These are phyloP conservation scores for Saccharum spontaneum DNA, from an alignment of 176 grass and related monocot genomes.

Conservation along the genomic window DNA sequence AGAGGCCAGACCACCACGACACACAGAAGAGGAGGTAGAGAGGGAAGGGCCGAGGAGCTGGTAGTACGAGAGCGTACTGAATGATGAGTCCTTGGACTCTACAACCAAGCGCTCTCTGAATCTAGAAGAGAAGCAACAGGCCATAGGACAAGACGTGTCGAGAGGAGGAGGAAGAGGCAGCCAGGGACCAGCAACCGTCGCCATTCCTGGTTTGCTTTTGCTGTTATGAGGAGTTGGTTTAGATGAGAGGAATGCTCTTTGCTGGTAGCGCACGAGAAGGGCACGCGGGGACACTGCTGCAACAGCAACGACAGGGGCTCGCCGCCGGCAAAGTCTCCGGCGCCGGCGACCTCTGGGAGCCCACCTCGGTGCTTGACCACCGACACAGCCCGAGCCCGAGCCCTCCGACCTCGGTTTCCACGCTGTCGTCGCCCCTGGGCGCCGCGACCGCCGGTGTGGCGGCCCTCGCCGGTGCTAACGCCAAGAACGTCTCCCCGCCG, in stretches of 20 bases:
- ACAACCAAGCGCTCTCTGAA: slow-evolving; percentile 25
- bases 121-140: not conserved
- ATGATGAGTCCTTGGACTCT: slow-evolving; percentile 8
- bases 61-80: slow-evolving; percentile 24
- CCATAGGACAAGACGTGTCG: slow-evolving; percentile 9
- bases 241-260: slow-evolving; percentile 98
- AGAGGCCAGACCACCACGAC: not conserved
- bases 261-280: slow-evolving; percentile 51
- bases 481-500: slow-evolving; percentile 49
- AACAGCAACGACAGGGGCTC: slow-evolving; percentile 21
- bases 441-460: slow-evolving; percentile 64
- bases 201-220: not conserved
- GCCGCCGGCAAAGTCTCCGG: slow-evolving; percentile 31
- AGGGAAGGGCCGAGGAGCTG: not conserved
- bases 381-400: slow-evolving; percentile 73
- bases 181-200: not conserved
- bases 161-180: slow-evolving; percentile 15
- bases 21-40: slow-evolving; percentile 17
- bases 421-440: slow-evolving; percentile 79
- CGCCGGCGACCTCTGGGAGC: slow-evolving; percentile 55
- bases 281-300: slow-evolving; percentile 48
- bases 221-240: slow-evolving; percentile 61
- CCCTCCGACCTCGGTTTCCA: slow-evolving; percentile 66
- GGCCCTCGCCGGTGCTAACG: slow-evolving; percentile 43
- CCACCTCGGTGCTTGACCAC: slow-evolving; percentile 91